These are phyloP conservation scores for Ichthyophthirius multifiliis DNA, from an alignment of 169 alveolate genomes.

Conservation along the genomic window DNA sequence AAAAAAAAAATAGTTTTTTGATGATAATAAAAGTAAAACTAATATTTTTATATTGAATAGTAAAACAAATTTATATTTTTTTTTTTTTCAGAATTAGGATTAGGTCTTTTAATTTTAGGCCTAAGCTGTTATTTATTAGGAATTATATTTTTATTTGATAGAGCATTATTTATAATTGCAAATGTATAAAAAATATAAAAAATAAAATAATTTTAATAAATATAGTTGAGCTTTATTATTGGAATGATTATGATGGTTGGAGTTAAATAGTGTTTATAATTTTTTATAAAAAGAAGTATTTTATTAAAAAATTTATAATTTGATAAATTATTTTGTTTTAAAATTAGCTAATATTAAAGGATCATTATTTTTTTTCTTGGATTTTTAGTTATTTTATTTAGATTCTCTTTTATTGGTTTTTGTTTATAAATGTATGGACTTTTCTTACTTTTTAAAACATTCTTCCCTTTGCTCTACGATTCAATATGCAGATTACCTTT, in stretches of 20 bases:
- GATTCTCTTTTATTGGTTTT: slow-evolving; percentile 19
- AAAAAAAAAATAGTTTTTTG: too few relatives aligned
- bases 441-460: slow-evolving; percentile 9
- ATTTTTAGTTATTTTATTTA: neutral
- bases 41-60: too few relatives aligned
- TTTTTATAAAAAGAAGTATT: slow-evolving; percentile 7
- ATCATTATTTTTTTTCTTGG: slow-evolving; percentile 1
- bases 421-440: slow-evolving; percentile 7
- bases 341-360: slow-evolving; percentile 7
- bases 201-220: neutral
- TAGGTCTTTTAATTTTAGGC: slow-evolving; percentile 6
- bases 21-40: too few relatives aligned
- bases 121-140: neutral
- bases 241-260: slow-evolving; percentile 6
- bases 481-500: slow-evolving; percentile 12
- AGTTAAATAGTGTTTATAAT: neutral
- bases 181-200: neutral
- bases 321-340: neutral
- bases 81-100: slow-evolving; percentile 19
- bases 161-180: slow-evolving; percentile 15
- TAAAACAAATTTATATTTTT: too few relatives aligned
- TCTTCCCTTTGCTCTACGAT: slow-evolving; percentile 10
- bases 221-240: slow-evolving; percentile 2
- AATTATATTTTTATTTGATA: slow-evolving; percentile 1
- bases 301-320: neutral